These are phyloP conservation scores for Sporormia fimetaria DNA, from an alignment of 495 filamentous ascomycete species.

Conservation along the genomic window DNA sequence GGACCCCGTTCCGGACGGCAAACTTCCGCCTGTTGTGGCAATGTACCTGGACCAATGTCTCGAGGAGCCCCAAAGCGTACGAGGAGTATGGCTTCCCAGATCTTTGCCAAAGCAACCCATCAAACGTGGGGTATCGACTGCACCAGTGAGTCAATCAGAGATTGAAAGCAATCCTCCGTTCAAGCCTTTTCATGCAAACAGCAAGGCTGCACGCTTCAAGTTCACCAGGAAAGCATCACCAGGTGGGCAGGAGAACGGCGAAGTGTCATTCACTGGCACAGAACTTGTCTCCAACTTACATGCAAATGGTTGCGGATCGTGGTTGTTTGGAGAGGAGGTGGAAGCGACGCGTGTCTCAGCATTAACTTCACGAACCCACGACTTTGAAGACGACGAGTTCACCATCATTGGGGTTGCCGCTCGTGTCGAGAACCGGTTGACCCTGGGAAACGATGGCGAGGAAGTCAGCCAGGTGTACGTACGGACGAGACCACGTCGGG, in stretches of 20 bases:
- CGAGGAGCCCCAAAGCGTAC: slow-evolving; percentile 10
- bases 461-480: slow-evolving; percentile 69
- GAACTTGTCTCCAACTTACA: slow-evolving; percentile 24
- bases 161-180: slow-evolving; percentile 88
- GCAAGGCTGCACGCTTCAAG: slow-evolving; percentile 58
- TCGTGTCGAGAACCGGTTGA: slow-evolving; percentile 31
- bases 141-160: slow-evolving; percentile 63
- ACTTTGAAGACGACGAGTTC: slow-evolving; percentile 42
- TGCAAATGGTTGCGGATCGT: slow-evolving; percentile 34
- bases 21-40: slow-evolving; percentile 17
- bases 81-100: slow-evolving; percentile 24
- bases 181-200: slow-evolving; percentile 82
- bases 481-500: slow-evolving; percentile 62
- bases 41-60: slow-evolving; percentile 8
- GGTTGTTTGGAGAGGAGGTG: slow-evolving; percentile 63
- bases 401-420: slow-evolving; percentile 28
- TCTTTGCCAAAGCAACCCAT: slow-evolving; percentile 11
- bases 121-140: slow-evolving; percentile 5
- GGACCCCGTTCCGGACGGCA: slow-evolving; percentile 11
- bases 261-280: slow-evolving; percentile 13
- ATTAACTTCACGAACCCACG: slow-evolving; percentile 38
- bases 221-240: slow-evolving; percentile 31
- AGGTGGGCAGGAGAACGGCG: slow-evolving; percentile 18
- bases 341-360: slow-evolving; percentile 47
- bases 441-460: slow-evolving; percentile 51